A percentile compares a stretch with the other conserved stretches of the same genome.
Evolutionary conservation across 768 basidiomycete species (phyloP).

Genomic region (Glaciozyma antarctica): DNA sequence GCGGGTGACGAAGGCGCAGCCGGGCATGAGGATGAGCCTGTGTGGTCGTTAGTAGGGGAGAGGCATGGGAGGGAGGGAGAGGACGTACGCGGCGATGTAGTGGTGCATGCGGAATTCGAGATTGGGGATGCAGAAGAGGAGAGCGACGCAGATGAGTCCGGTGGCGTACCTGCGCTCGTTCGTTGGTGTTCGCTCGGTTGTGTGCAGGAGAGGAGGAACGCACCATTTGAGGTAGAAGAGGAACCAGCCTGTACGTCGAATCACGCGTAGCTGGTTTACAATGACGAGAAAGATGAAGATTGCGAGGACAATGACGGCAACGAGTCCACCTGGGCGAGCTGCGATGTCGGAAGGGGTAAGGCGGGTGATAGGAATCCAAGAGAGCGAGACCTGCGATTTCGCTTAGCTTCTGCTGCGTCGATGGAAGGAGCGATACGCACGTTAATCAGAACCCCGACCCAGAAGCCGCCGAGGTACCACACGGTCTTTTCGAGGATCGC

Average conservation of each 20-base stretch:
- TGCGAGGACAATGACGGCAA: conserved; percentile 53
- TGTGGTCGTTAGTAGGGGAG: not conserved
- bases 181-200: not conserved
- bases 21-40: conserved; percentile 59
- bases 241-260: conserved; percentile 75
- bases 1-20: conserved; percentile 70
- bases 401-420: conserved; percentile 40
- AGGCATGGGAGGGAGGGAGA: too few species aligned
- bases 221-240: conserved; percentile 69
- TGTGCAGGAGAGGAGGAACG: conserved; percentile 11
- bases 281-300: conserved; percentile 50
- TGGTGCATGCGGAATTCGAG: conserved; percentile 67
- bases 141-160: conserved; percentile 57
- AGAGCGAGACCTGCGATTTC: conserved; percentile 14
- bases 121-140: conserved; percentile 60
- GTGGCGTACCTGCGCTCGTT: conserved; percentile 34
- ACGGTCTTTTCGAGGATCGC: conserved; percentile 63
- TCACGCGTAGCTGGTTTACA: conserved; percentile 65
- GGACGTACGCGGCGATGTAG: conserved; percentile 54
- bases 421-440: conserved; percentile 44
- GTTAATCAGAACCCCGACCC: conserved; percentile 68
- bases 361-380: conserved; percentile 59
- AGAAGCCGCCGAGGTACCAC: conserved; percentile 66
- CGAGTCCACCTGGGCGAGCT: conserved; percentile 49
- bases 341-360: conserved; percentile 61